phyloP scores from a whole-genome alignment of 2,329 filamentous ascomycete species.

The Xylariaceae sp. region DNA sequence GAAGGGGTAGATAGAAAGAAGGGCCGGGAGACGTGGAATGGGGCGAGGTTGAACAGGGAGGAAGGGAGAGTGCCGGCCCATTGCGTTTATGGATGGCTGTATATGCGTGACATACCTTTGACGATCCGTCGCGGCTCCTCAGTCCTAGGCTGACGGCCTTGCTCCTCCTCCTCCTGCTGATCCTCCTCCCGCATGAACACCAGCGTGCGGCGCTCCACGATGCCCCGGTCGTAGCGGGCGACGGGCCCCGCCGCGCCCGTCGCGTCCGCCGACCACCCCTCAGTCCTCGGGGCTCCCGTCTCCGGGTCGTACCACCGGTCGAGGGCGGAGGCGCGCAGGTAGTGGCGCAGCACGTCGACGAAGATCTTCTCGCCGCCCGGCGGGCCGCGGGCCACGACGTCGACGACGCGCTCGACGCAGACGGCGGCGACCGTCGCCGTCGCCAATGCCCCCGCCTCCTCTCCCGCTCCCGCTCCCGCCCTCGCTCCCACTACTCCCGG shows the following conservation, averaged over 20 bases:
- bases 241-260: conserved; percentile 2
- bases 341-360: conserved; percentile 43
- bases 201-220: conserved; percentile 42
- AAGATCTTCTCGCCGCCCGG: conserved; percentile 36
- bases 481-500: no score
- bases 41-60: no score
- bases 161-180: conserved; percentile 10
- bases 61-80: no score
- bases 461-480: no score
- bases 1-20: no score
- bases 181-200: conserved; percentile 40
- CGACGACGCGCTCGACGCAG: conserved; percentile 39
- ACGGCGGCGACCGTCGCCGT: no score
- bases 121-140: conserved; percentile 9
- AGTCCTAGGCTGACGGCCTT: no score
- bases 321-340: conserved; percentile 24
- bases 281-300: conserved; percentile 4
- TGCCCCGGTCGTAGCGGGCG: conserved; percentile 10
- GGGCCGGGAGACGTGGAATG: no score
- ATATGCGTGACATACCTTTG: conserved; percentile 19
- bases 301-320: not conserved
- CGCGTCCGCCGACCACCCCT: not conserved
- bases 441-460: no score
- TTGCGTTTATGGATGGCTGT: no score
- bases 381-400: conserved; percentile 23